Base-by-base conservation (phyloP, 441 rosid species). In the Adansonia gregorii region DNA sequence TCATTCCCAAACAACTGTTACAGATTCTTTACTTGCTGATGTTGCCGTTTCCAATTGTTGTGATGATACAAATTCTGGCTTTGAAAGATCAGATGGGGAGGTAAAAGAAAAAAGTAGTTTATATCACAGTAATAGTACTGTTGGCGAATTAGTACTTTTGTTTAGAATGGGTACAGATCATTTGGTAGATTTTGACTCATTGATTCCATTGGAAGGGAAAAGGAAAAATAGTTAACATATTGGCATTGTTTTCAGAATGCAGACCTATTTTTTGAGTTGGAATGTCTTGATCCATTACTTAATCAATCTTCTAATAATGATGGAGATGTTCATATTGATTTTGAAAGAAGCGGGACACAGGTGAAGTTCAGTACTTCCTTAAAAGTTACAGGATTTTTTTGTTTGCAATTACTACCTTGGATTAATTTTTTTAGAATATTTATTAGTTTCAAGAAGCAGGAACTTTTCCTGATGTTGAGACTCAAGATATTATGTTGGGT, bases 401-500 rank as follows among this genome's bases (percentile, higher is more conserved):
- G 61, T 78, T 74, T 66, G 69, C 70, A 67, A 49, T 46, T 11
- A 56, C 43, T 35, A 64, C 46, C 4, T 55, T 51, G 60, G 70
- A 68, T 76, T 56, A 77, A 61, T 61, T 15, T 77, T 24, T 66
- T 79, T 19, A 67, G n/a, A 49, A 63, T 68, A 72, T 78, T 75
- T 67, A 73, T 61, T 82, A 64, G 76, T 79, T 81, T 72, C 84
- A 89, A 92, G 89, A 82, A 65, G 81, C 78, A 22, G 88, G 80
- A 67, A 68, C 78, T 73, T 80, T 76, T 65, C 80, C 82, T 72
- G 82, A 35, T 71, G 24, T 54, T 17, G 75, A 35, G 17, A 9
- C 49, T 71, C 31, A n/a, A 31, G 68, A 88, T 61, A 80, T 84
- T 74, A 64, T 81, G 6, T 76, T 76, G 0, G 85, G 86, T 83